These are phyloP conservation scores for Aspergillus nidulans DNA, from an alignment of 495 filamentous ascomycete species.

Conservation along the genomic window DNA sequence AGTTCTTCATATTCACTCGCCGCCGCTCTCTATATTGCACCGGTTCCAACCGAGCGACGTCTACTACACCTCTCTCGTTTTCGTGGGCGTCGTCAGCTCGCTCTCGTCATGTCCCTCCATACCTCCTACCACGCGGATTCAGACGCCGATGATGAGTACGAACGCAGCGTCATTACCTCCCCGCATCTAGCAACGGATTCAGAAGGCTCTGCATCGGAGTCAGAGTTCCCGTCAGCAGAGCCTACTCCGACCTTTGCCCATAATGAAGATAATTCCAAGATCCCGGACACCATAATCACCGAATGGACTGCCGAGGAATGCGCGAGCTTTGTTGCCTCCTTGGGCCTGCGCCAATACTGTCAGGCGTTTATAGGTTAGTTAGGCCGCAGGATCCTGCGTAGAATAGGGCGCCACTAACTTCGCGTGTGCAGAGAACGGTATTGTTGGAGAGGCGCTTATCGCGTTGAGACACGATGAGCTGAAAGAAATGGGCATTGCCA, in stretches of 20 bases:
- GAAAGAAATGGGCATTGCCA: slow-evolving; percentile 87
- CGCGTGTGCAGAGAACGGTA: slow-evolving; percentile 69
- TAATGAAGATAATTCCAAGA: slow-evolving; percentile 58
- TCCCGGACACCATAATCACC: slow-evolving; percentile 74
- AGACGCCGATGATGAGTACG: slow-evolving; percentile 93
- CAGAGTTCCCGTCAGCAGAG: slow-evolving; percentile 73
- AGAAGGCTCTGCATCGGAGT: slow-evolving; percentile 75
- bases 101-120: slow-evolving; percentile 43
- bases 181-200: slow-evolving; percentile 69
- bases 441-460: slow-evolving; percentile 87
- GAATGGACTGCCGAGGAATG: slow-evolving; percentile 89
- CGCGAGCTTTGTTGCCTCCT: slow-evolving; percentile 73
- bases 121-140: slow-evolving; percentile 70
- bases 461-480: slow-evolving; percentile 87
- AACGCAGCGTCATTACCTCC: slow-evolving; percentile 72
- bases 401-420: slow-evolving; percentile 1
- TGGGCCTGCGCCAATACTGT: slow-evolving; percentile 81
- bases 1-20: neutral
- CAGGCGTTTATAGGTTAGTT: slow-evolving; percentile 71
- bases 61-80: slow-evolving; percentile 10
- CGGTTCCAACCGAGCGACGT: slow-evolving; percentile 16
- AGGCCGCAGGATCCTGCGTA: neutral
- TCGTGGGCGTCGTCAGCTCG: slow-evolving; percentile 13
- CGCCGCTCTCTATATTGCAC: neutral
- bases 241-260: slow-evolving; percentile 83